These are phyloP conservation scores for Pouteria campechiana DNA, from an alignment of 179 eudicot species.

Conservation along the genomic window DNA sequence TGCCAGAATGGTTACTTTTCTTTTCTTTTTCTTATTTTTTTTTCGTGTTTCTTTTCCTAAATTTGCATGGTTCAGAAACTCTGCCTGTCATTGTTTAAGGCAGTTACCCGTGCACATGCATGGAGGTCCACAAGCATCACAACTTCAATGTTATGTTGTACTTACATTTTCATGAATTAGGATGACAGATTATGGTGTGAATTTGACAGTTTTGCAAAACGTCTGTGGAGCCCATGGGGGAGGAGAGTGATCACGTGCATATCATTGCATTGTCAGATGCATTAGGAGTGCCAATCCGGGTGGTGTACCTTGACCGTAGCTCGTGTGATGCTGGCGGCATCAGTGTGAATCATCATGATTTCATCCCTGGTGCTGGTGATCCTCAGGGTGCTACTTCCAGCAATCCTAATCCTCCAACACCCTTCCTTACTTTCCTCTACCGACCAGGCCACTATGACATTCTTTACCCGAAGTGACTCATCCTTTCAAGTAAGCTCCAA, in stretches of 20 bases:
- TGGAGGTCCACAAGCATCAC: too few relatives aligned
- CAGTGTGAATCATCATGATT: slow-evolving; percentile 88
- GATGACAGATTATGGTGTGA: too few relatives aligned
- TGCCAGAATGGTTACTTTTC: too few relatives aligned
- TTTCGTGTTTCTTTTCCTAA: too few relatives aligned
- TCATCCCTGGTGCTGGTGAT: slow-evolving; percentile 36
- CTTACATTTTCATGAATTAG: too few relatives aligned
- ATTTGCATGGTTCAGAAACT: too few relatives aligned
- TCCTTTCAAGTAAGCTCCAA: too few relatives aligned
- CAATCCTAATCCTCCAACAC: slow-evolving; percentile 25
- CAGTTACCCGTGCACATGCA: too few relatives aligned
- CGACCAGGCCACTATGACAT: slow-evolving; percentile 88
- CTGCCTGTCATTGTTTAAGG: not conserved
- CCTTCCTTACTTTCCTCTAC: slow-evolving; percentile 64
- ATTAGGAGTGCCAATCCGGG: slow-evolving; percentile 79
- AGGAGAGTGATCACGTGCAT: slow-evolving; percentile 97
- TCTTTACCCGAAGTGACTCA: slow-evolving; percentile 47
- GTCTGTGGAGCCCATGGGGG: slow-evolving; percentile 99
- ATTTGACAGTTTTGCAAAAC: slow-evolving; percentile 98
- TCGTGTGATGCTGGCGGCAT: slow-evolving; percentile 54
- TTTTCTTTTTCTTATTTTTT: too few relatives aligned
- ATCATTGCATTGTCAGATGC: slow-evolving; percentile 93
- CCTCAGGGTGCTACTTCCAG: slow-evolving; percentile 2
- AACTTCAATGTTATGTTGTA: too few relatives aligned
- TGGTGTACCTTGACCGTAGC: slow-evolving; percentile 86